Evolutionary conservation across 352 stramenopile species (phyloP).

Genomic region (Phytophthora nicotianae): DNA sequence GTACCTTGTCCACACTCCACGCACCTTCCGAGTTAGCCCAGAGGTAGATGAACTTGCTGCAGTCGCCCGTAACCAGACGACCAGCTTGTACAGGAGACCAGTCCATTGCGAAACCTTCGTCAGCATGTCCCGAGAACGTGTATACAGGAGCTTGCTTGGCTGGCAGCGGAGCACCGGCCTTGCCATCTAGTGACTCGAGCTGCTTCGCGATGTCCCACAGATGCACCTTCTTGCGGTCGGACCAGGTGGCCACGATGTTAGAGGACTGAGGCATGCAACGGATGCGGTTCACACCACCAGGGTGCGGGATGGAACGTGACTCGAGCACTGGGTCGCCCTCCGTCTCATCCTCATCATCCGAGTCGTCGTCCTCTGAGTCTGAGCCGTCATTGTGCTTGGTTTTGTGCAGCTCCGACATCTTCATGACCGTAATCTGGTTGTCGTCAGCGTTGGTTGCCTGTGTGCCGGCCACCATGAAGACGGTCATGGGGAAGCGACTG

Average conservation of each 20-base stretch:
- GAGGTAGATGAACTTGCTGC: conserved; percentile 96
- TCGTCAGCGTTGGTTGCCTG: conserved; percentile 92
- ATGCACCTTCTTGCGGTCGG: conserved; percentile 95
- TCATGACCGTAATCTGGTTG: conserved; percentile 98
- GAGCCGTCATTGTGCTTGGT: conserved; percentile 87
- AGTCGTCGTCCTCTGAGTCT: conserved; percentile 77
- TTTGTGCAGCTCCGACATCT: conserved; percentile 97
- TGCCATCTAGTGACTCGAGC: conserved; percentile 87
- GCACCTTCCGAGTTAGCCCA: conserved; percentile 84
- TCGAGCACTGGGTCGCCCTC: conserved; percentile 97
- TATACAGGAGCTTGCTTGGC: conserved; percentile 82
- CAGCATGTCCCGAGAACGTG: conserved; percentile 95
- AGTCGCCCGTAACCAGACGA: conserved; percentile 95
- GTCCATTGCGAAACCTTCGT: conserved; percentile 98
- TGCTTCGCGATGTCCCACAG: conserved; percentile 96
- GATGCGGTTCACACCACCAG: conserved; percentile 96
- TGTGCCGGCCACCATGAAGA: conserved; percentile 96
- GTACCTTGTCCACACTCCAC: conserved; percentile 90
- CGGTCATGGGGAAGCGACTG: conserved; percentile 94
- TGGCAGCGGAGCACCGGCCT: conserved; percentile 57
- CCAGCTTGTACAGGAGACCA: conserved; percentile 93
- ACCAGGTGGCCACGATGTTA: conserved; percentile 98
- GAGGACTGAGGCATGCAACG: conserved; percentile 95
- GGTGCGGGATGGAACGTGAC: conserved; percentile 94
- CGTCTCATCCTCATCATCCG: conserved; percentile 92